phyloP scores from a whole-genome alignment of 805 yeast genomes.

The Tetrapisispora fleetii region DNA sequence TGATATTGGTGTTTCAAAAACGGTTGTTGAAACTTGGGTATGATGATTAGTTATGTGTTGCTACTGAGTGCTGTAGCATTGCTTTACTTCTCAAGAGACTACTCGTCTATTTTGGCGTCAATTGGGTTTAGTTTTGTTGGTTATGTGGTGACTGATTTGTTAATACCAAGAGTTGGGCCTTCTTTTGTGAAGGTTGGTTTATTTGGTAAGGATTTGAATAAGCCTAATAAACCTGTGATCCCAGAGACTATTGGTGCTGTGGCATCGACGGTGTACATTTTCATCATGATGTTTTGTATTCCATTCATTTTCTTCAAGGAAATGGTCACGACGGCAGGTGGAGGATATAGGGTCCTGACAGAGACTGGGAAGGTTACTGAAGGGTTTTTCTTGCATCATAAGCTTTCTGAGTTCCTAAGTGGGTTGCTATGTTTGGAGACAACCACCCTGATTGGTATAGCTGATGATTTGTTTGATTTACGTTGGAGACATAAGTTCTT shows the following conservation, averaged over 20 bases:
- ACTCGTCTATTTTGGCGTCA: conserved; percentile 35
- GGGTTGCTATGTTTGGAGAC: conserved; percentile 77
- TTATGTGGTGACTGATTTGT: conserved; percentile 42
- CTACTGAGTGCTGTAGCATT: neutral
- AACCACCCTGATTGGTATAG: conserved; percentile 75
- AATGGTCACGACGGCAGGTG: conserved; percentile 51
- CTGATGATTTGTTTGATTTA: conserved; percentile 91
- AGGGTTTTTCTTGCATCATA: conserved; percentile 60
- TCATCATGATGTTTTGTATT: conserved; percentile 72
- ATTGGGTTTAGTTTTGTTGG: conserved; percentile 62
- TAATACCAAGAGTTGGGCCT: conserved; percentile 62
- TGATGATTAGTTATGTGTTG: conserved; percentile 5
- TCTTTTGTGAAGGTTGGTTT: conserved; percentile 70
- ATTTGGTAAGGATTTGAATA: conserved; percentile 77
- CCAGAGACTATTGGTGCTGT: conserved; percentile 94
- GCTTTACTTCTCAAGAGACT: conserved; percentile 10
- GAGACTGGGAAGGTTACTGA: conserved; percentile 3
- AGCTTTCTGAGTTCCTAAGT: conserved; percentile 75
- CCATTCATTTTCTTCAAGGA: conserved; percentile 81
- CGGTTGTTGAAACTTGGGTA: neutral
- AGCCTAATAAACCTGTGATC: conserved; percentile 58
- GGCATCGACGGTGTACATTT: conserved; percentile 69
- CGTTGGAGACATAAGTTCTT: conserved; percentile 97
- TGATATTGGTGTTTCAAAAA: neutral
- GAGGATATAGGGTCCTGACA: conserved; percentile 38